These are phyloP conservation scores for Diversispora eburnea DNA, from an alignment of 192 early-diverging fungal species.

Conservation along the genomic window DNA sequence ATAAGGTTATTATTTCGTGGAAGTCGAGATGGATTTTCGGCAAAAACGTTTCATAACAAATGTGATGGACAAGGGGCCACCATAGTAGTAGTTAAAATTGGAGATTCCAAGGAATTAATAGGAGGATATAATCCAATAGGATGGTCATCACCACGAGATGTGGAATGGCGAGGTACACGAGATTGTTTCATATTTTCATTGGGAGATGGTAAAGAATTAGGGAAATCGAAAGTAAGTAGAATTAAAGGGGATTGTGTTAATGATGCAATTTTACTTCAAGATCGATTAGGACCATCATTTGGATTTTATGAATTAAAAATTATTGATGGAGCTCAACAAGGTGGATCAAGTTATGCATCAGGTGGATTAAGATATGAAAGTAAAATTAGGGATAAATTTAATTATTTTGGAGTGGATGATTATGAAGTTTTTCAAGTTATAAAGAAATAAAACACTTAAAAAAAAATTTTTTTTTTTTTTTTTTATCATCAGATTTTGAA, in stretches of 20 bases:
- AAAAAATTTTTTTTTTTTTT: background rate
- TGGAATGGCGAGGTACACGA: conserved; percentile 24
- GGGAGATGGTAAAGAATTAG: background rate
- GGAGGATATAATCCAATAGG: conserved; percentile 30
- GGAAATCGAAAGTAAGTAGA: conserved; percentile 3
- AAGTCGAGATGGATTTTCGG: conserved; percentile 27
- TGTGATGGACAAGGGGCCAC: conserved; percentile 26
- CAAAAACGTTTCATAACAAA: conserved; percentile 22
- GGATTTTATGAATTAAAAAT: conserved; percentile 31
- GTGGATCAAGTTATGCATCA: conserved; percentile 13
- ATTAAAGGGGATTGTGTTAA: conserved; percentile 13
- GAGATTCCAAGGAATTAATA: conserved; percentile 16
- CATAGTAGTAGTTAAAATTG: conserved; percentile 23
- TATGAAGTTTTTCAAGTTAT: conserved; percentile 31
- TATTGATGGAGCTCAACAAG: conserved; percentile 18
- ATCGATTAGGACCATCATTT: conserved; percentile 27
- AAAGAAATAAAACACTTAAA: conserved; percentile 15
- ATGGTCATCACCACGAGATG: conserved; percentile 22
- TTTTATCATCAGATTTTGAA: too few species aligned
- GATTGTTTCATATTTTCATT: conserved; percentile 31
- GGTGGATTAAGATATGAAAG: conserved; percentile 23
- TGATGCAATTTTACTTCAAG: conserved; percentile 27
- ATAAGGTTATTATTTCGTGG: conserved; percentile 24
- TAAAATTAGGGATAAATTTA: conserved; percentile 23
- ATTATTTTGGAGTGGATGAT: conserved; percentile 29